These are phyloP conservation scores for Carex parvula DNA, from an alignment of 176 grass and related monocot genomes.

Conservation along the genomic window DNA sequence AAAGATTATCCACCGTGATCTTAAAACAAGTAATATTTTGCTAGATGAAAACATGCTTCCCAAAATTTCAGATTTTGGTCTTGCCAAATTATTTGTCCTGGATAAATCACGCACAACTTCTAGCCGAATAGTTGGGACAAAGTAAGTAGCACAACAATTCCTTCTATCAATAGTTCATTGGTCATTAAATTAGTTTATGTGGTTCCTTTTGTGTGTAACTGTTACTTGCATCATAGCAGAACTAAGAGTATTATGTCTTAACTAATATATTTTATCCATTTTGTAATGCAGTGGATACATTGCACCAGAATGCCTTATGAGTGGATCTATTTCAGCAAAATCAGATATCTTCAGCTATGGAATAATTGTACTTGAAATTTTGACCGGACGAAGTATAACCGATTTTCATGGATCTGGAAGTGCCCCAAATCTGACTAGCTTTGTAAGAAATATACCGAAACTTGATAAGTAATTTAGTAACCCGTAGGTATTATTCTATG, in stretches of 20 bases:
- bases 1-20: constrained; percentile 76
- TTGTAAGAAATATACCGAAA: too few species aligned
- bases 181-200: background rate
- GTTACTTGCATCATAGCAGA: too few species aligned
- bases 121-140: constrained; percentile 67
- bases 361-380: constrained; percentile 26
- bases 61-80: constrained; percentile 81
- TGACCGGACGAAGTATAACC: constrained; percentile 16
- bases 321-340: constrained; percentile 23
- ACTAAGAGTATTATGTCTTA: too few species aligned
- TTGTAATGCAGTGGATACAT: constrained; percentile 36
- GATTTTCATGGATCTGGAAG: constrained; percentile 15
- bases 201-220: background rate
- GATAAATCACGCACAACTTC: constrained; percentile 66
- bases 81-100: constrained; percentile 69
- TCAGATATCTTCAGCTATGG: constrained; percentile 36
- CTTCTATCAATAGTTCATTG: too few species aligned
- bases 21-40: constrained; percentile 78
- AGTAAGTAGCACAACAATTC: constrained; percentile 40
- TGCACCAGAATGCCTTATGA: constrained; percentile 22
- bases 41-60: constrained; percentile 61
- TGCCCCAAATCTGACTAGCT: constrained; percentile 7
- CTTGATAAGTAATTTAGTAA: too few species aligned
- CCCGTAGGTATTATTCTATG: too few species aligned
- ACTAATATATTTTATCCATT: too few species aligned